Evolutionary conservation across 129 eudicot species (phyloP).

Genomic region (Smallanthus sonchifolius): DNA sequence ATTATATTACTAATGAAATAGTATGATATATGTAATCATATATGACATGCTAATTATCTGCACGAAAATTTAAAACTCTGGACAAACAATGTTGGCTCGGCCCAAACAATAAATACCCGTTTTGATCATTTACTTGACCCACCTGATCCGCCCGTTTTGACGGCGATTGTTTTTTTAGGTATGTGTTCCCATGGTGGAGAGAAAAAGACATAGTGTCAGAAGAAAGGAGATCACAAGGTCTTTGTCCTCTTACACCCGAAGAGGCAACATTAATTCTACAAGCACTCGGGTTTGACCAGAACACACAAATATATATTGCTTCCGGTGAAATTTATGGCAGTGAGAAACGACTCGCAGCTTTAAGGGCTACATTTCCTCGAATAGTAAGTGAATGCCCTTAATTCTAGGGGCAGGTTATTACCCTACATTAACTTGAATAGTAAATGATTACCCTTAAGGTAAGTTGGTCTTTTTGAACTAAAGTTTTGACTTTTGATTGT

Average conservation of each 20-base stretch:
- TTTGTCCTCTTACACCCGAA: constrained; percentile 96
- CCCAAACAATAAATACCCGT: not conserved
- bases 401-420: not conserved
- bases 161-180: constrained; percentile 38
- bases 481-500: not conserved
- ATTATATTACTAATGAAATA: not conserved
- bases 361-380: constrained; percentile 68
- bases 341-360: constrained; percentile 68
- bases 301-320: constrained; percentile 87
- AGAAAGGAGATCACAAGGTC: constrained; percentile 73
- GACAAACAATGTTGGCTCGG: no score
- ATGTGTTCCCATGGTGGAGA: constrained; percentile 99
- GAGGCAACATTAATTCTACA: constrained; percentile 70
- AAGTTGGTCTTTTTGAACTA: not conserved
- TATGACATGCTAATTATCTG: not conserved
- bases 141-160: not conserved
- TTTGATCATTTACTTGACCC: not conserved
- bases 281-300: constrained; percentile 70
- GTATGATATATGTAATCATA: not conserved
- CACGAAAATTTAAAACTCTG: no score
- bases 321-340: constrained; percentile 94
- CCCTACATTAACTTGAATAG: not conserved
- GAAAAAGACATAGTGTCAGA: constrained; percentile 89
- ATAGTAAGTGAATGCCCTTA: constrained; percentile 53
- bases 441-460: not conserved